Percentiles rank a stretch among this genome's conserved stretches.
phyloP scores from a whole-genome alignment of 2,329 filamentous ascomycete species.

The Botrytis porri region DNA sequence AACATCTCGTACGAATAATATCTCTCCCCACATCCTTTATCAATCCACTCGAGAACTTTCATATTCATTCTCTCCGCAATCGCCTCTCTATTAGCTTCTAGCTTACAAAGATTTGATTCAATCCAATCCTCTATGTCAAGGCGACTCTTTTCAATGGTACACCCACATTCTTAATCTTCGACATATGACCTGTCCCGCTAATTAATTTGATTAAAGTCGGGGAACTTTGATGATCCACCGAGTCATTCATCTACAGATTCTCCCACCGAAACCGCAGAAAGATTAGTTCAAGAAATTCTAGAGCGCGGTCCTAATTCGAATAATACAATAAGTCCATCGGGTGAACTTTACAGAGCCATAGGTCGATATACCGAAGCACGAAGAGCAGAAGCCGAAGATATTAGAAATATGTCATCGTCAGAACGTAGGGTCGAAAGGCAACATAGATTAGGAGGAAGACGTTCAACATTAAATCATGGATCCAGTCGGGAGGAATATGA shows the following conservation, averaged over 20 bases:
- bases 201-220: constrained; percentile 28
- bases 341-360: constrained; percentile 45
- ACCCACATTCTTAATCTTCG: not conserved
- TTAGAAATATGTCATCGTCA: constrained; percentile 14
- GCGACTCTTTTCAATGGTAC: constrained; percentile 33
- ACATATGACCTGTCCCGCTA: constrained; percentile 6
- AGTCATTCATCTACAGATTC: constrained; percentile 28
- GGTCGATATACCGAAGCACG: constrained; percentile 29
- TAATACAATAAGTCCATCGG: constrained; percentile 43
- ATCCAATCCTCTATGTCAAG: constrained; percentile 26
- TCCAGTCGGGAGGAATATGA: constrained; percentile 18
- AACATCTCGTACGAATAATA: not conserved
- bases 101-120: not conserved
- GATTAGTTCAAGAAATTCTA: constrained; percentile 42
- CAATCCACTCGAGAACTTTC: not conserved
- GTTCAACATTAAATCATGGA: constrained; percentile 19
- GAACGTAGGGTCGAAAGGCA: constrained; percentile 5
- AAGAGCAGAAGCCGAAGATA: constrained; percentile 1
- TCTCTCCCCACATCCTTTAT: not conserved
- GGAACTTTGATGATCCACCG: constrained; percentile 33
- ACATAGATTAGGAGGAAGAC: constrained; percentile 29
- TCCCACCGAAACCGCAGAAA: constrained; percentile 33
- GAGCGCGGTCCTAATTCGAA: constrained; percentile 40
- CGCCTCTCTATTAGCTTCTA: not conserved
- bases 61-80: not conserved